A percentile compares a stretch with the other conserved stretches of the same genome.
phyloP scores from a whole-genome alignment of 2,329 filamentous ascomycete species.

The Colletotrichum acutatum region DNA sequence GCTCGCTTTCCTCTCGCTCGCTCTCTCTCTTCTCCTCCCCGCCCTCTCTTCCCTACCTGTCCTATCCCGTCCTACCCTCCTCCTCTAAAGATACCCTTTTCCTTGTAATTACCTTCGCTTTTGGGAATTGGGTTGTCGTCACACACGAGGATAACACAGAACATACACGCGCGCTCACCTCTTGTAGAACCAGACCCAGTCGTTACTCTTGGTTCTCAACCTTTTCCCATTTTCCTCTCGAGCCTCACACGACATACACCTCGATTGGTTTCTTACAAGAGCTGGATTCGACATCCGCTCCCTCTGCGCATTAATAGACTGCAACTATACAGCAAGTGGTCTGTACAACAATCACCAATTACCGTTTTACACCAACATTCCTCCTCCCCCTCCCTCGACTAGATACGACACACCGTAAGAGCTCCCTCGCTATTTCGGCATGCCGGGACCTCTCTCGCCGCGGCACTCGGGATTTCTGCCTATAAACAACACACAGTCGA shows the following conservation, averaged over 20 bases:
- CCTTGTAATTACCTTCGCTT: constrained; percentile 33
- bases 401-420: neutral
- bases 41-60: constrained; percentile 14
- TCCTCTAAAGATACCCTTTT: constrained; percentile 29
- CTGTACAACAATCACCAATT: neutral
- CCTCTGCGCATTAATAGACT: constrained; percentile 20
- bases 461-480: constrained; percentile 58
- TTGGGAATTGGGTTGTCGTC: constrained; percentile 25
- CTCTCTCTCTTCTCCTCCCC: constrained; percentile 9
- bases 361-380: constrained; percentile 9
- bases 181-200: constrained; percentile 16
- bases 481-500: constrained; percentile 44
- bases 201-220: constrained; percentile 19
- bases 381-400: constrained; percentile 15
- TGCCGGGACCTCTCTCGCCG: constrained; percentile 47
- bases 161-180: constrained; percentile 4
- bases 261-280: constrained; percentile 4
- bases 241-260: constrained; percentile 7
- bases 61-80: constrained; percentile 14
- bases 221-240: neutral
- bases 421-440: constrained; percentile 25
- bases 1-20: constrained; percentile 2
- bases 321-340: constrained; percentile 10
- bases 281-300: constrained; percentile 34
- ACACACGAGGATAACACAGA: constrained; percentile 1